phyloP scores from a whole-genome alignment of 1,284 basidiomycete genomes.

The Boletus smithii region DNA sequence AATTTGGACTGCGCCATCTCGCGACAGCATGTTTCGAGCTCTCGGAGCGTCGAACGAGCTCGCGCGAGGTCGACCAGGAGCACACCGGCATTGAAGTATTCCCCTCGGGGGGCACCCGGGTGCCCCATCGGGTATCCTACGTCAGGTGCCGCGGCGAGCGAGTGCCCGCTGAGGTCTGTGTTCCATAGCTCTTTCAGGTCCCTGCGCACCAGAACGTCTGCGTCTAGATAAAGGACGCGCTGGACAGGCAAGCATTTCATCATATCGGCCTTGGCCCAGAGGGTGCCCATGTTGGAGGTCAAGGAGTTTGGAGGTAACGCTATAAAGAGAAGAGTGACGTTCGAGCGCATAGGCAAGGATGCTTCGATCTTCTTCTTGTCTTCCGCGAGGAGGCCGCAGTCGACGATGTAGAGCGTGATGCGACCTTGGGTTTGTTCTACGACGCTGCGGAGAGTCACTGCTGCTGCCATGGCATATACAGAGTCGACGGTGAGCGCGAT shows the following conservation, averaged over 20 bases:
- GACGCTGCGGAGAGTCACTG: constrained; percentile 46
- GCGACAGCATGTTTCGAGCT: constrained; percentile 29
- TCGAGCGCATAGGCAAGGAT: constrained; percentile 29
- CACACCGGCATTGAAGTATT: constrained; percentile 58
- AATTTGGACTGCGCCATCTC: constrained; percentile 34
- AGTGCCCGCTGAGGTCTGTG: constrained; percentile 40
- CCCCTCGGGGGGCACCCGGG: constrained; percentile 25
- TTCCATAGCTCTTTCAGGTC: constrained; percentile 45
- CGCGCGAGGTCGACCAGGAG: constrained; percentile 48
- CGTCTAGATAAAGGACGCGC: constrained; percentile 51
- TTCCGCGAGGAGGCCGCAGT: constrained; percentile 41
- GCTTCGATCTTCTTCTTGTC: constrained; percentile 37
- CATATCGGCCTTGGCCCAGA: constrained; percentile 54
- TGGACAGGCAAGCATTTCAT: constrained; percentile 46
- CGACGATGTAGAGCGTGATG: constrained; percentile 49
- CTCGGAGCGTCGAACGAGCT: constrained; percentile 28
- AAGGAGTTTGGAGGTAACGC: constrained; percentile 35
- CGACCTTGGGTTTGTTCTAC: constrained; percentile 38
- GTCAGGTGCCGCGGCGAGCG: constrained; percentile 46
- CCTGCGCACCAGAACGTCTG: constrained; percentile 48
- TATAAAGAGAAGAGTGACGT: constrained; percentile 44
- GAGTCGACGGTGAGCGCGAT: constrained; percentile 45
- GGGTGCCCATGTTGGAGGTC: constrained; percentile 30
- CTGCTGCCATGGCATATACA: constrained; percentile 46
- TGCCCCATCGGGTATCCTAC: constrained; percentile 53